Base-by-base conservation (phyloP, 352 stramenopile genomes). In the Pythium coloratum region DNA sequence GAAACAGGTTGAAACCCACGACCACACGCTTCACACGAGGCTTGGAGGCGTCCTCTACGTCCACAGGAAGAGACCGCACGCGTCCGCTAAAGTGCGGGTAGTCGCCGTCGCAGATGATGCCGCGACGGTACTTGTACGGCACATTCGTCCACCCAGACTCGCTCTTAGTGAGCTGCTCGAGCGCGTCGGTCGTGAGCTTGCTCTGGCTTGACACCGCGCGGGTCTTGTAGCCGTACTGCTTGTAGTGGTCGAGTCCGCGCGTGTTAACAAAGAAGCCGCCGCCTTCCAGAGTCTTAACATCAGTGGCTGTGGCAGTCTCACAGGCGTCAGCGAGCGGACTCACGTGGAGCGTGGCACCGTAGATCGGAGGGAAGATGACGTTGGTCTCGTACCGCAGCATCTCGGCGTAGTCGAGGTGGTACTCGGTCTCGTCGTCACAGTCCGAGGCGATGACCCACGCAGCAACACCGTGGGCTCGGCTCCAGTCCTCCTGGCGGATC, bases 1-100 rank as follows among this genome's bases (percentile, higher is more conserved):
- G 80, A 46, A 92, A 90, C 32, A 90, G 40, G 40, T 92, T 92
- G 55, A 92, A 90, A 13, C 84, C 84, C n/a, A 92, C 80, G 42
- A 92, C 76, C 51, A 90, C 84, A 13, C 84, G 84, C 68, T 87
- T 84, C 50, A 79, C 47, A 1, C 76, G 68, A 5, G 75, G 49
- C 24, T 61, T 16, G 1, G 42, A 13, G 8, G 50, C 34, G 4
- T n/a, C 28, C 33, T 10, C 12, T 20, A 56, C 5, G 6, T 16
- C 49, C 2, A 59, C n/a, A 4, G 81, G 78, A 24, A 92, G 64
- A 4, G 66, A 47, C 2, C 77, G 81, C 54, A 92, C 84, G 26
- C 78, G 78, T 2, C 72, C 75, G 51, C 84, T 90, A 58, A 90
- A 89, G 61, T 92, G 84, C 13, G 84, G 77, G 51, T 90, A 80